Percentiles rank a stretch among this genome's conserved stretches.
Evolutionary conservation across 2,329 filamentous ascomycete genomes (phyloP).

Genomic region (Fusarium sulawesiense): DNA sequence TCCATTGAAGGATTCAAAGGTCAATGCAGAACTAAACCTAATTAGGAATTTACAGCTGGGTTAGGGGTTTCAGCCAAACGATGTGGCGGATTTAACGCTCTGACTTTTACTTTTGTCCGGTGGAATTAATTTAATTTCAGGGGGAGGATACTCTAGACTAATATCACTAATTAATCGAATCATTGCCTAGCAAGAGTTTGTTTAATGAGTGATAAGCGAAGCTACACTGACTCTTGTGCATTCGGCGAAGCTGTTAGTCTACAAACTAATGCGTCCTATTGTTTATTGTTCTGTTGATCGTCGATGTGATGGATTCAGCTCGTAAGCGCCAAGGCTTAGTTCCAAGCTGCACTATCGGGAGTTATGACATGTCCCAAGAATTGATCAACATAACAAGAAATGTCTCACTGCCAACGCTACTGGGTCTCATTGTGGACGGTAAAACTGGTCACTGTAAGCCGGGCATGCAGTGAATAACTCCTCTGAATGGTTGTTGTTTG

Average conservation of each 20-base stretch:
- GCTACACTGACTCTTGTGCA: too few species aligned
- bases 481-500: background rate
- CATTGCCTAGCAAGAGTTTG: background rate
- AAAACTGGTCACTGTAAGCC: background rate
- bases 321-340: conserved; percentile 5
- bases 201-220: background rate
- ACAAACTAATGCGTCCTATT: background rate
- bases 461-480: background rate
- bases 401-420: background rate
- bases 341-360: background rate
- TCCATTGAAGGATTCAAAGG: conserved; percentile 2
- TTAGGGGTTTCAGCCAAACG: background rate
- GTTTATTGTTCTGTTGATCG: background rate
- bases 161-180: background rate
- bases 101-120: background rate
- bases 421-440: background rate
- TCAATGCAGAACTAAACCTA: background rate
- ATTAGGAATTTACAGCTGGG: background rate
- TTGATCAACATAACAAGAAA: background rate
- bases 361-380: conserved; percentile 5
- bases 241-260: background rate
- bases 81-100: background rate
- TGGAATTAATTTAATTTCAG: conserved; percentile 24
- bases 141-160: conserved; percentile 1
- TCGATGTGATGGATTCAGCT: background rate